A percentile compares a stretch with the other conserved stretches of the same genome.
Conservation (phyloP, 2,329 filamentous ascomycete genomes). For the Aspergillus terreus region DNA sequence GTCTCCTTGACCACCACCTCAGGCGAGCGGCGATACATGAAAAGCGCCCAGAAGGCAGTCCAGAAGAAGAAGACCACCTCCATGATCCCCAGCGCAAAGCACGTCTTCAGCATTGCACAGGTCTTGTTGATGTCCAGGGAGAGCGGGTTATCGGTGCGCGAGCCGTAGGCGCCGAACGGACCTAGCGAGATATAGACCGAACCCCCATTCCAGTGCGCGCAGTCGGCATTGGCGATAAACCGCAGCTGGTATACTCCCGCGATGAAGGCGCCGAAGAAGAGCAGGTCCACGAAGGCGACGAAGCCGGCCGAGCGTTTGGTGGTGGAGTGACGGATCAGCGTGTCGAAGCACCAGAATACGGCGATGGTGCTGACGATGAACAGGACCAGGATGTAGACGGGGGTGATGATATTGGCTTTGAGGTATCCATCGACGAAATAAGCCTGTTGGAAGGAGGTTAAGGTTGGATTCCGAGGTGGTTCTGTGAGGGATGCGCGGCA, state of each 20-base stretch:
- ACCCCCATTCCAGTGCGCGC: conserved; percentile 55
- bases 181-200: conserved; percentile 59
- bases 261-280: conserved; percentile 62
- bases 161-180: conserved; percentile 55
- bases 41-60: conserved; percentile 66
- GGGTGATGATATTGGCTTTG: conserved; percentile 55
- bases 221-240: conserved; percentile 60
- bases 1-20: conserved; percentile 40
- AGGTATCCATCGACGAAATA: conserved; percentile 62
- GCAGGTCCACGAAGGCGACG: conserved; percentile 59
- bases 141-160: conserved; percentile 44
- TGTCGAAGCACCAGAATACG: conserved; percentile 59
- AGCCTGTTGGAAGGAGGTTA: conserved; percentile 30
- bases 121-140: conserved; percentile 64
- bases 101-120: conserved; percentile 89
- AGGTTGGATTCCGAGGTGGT: background rate
- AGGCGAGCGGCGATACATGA: conserved; percentile 32
- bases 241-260: conserved; percentile 58
- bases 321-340: conserved; percentile 56
- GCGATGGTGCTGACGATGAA: conserved; percentile 63
- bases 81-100: conserved; percentile 87
- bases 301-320: conserved; percentile 58
- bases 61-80: conserved; percentile 76
- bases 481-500: conserved; percentile 2
- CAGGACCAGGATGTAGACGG: conserved; percentile 58